A percentile compares a stretch with the other conserved stretches of the same genome.
Conservation (phyloP, 2,329 filamentous ascomycete species). For the Rhinocladiella mackenziei region DNA sequence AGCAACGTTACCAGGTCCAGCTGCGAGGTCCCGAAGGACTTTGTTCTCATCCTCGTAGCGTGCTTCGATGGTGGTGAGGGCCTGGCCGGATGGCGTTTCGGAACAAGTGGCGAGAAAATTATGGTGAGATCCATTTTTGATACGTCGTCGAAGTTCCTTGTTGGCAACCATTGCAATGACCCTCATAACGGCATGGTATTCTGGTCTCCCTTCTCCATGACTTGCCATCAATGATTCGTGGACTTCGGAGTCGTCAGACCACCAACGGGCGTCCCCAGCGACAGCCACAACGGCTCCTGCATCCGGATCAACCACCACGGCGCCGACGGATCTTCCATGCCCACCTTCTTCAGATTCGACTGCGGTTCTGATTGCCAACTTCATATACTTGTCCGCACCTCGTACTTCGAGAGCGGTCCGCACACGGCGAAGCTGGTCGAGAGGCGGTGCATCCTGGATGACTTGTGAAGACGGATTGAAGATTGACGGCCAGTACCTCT, state of each 20-base stretch:
- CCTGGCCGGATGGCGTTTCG: constrained; percentile 28
- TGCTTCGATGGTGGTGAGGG: constrained; percentile 26
- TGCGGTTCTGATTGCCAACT: constrained; percentile 39
- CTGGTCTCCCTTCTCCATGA: constrained; percentile 40
- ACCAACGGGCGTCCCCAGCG: constrained; percentile 43
- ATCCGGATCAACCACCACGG: constrained; percentile 45
- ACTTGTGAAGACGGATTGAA: constrained; percentile 45
- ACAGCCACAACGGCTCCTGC: constrained; percentile 42
- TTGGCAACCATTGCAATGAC: constrained; percentile 42
- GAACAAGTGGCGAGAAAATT: constrained; percentile 28
- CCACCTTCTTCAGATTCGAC: constrained; percentile 37
- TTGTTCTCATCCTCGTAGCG: constrained; percentile 24
- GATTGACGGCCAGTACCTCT: constrained; percentile 41
- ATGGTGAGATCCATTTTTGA: constrained; percentile 25
- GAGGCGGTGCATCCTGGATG: constrained; percentile 42
- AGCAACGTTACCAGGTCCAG: constrained; percentile 15
- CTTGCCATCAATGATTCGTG: constrained; percentile 9
- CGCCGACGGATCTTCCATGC: constrained; percentile 40
- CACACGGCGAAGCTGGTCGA: constrained; percentile 35
- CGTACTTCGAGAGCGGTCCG: constrained; percentile 38
- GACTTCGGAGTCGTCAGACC: constrained; percentile 10
- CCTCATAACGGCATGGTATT: constrained; percentile 47
- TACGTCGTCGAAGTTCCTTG: constrained; percentile 36
- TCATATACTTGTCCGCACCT: constrained; percentile 34
- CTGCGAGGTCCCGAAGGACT: constrained; percentile 18